Evolutionary conservation across 495 filamentous ascomycete genomes (phyloP).

Genomic region (Annulohypoxylon moriforme): DNA sequence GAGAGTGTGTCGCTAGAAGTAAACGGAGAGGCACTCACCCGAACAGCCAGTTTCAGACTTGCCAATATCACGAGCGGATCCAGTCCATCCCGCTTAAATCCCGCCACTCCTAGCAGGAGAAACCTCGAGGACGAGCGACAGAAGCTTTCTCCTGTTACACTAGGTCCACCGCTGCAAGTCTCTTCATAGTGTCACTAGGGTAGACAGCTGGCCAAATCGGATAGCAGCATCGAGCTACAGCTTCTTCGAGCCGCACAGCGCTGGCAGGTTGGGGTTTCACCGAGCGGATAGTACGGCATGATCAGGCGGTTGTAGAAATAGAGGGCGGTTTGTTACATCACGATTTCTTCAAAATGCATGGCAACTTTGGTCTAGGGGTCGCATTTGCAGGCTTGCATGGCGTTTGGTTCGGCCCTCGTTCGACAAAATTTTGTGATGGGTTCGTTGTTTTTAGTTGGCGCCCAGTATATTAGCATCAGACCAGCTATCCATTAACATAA

Average conservation of each 20-base stretch:
- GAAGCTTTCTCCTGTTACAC: background rate
- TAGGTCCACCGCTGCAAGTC: conserved; percentile 20
- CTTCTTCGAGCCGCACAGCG: conserved; percentile 1
- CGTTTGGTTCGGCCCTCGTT: conserved; percentile 29
- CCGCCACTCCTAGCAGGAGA: background rate
- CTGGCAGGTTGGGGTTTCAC: conserved; percentile 11
- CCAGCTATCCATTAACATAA: conserved; percentile 27
- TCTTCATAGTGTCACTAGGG: conserved; percentile 27
- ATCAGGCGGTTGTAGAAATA: conserved; percentile 32
- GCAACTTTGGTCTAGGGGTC: conserved; percentile 28
- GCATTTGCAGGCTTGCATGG: conserved; percentile 35
- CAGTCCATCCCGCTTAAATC: background rate
- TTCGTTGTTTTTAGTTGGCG: conserved; percentile 7
- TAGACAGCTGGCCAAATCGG: conserved; percentile 19
- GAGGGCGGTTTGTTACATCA: conserved; percentile 13
- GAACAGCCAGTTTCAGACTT: conserved; percentile 33
- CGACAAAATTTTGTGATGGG: conserved; percentile 16
- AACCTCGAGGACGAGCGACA: background rate
- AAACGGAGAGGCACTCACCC: conserved; percentile 14
- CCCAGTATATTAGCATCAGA: conserved; percentile 31
- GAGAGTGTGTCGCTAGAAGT: conserved; percentile 29
- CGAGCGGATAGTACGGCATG: conserved; percentile 17
- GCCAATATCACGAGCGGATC: conserved; percentile 30
- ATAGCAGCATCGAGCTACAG: conserved; percentile 16
- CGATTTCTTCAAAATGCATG: conserved; percentile 38